Evolutionary conservation across 164 flowering plant genomes (phyloP).

Genomic region (Aristolochia californica): DNA sequence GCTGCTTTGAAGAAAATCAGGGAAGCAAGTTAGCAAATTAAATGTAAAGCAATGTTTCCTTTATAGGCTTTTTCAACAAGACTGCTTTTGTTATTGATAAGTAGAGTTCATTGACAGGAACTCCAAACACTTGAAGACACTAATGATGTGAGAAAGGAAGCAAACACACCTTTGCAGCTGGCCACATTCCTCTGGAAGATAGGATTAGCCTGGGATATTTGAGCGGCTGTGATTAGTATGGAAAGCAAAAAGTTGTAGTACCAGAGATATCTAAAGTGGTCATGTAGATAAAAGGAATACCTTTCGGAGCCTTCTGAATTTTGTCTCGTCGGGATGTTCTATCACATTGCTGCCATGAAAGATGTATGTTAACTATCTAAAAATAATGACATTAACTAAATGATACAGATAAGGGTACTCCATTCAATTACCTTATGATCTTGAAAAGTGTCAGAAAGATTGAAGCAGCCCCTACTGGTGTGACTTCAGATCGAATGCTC

Average conservation of each 20-base stretch:
- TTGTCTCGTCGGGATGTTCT: slow-evolving; percentile 70
- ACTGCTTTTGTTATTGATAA: no score
- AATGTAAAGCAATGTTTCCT: no score
- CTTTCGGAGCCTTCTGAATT: slow-evolving; percentile 74
- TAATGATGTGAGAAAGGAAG: neutral
- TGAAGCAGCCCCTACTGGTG: slow-evolving; percentile 29
- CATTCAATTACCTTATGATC: slow-evolving; percentile 50
- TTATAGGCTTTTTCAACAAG: neutral
- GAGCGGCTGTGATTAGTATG: neutral
- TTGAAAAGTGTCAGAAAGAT: slow-evolving; percentile 61
- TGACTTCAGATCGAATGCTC: slow-evolving; percentile 44
- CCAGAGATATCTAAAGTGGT: neutral
- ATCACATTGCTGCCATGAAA: slow-evolving; percentile 59
- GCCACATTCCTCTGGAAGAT: slow-evolving; percentile 54
- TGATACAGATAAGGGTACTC: neutral
- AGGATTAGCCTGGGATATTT: slow-evolving; percentile 65
- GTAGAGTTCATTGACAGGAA: no score
- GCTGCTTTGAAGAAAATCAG: slow-evolving; percentile 33
- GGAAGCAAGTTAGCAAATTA: neutral
- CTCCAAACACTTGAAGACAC: no score
- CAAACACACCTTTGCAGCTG: slow-evolving; percentile 47
- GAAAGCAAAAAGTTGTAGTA: neutral
- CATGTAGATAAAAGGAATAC: slow-evolving; percentile 17
- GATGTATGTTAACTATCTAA: neutral
- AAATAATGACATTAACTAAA: no score